phyloP scores from a whole-genome alignment of 768 basidiomycete genomes.

The Collybiopsis luxurians region DNA sequence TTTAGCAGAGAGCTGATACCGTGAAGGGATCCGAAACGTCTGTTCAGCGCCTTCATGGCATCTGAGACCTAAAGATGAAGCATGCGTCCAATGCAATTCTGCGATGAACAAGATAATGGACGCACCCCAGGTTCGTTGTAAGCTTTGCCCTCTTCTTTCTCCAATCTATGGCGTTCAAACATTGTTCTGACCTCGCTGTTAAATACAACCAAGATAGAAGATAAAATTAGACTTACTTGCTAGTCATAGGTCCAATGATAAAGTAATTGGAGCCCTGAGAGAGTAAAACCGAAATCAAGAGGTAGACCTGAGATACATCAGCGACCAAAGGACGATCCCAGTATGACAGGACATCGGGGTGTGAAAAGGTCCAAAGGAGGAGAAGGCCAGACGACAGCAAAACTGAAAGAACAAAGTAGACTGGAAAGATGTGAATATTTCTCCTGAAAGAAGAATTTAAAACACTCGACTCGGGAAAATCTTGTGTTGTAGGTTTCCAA shows the following conservation, averaged over 20 bases:
- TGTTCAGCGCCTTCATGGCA: constrained; percentile 68
- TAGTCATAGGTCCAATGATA: constrained; percentile 70
- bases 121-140: constrained; percentile 65
- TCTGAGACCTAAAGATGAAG: constrained; percentile 49
- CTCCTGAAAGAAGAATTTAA: too few species aligned
- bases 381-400: constrained; percentile 52
- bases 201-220: not conserved
- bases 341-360: constrained; percentile 51
- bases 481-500: constrained; percentile 70
- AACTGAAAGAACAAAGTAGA: constrained; percentile 68
- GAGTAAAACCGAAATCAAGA: constrained; percentile 42
- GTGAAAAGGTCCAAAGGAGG: constrained; percentile 54
- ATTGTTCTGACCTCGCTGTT: constrained; percentile 49
- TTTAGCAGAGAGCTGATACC: constrained; percentile 70
- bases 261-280: constrained; percentile 62
- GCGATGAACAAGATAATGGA: constrained; percentile 10
- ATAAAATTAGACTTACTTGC: constrained; percentile 42
- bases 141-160: constrained; percentile 70
- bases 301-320: constrained; percentile 67
- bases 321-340: constrained; percentile 44
- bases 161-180: constrained; percentile 68
- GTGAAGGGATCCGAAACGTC: constrained; percentile 64
- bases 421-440: too few species aligned
- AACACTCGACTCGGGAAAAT: too few species aligned
- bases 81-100: not conserved